Evolutionary conservation across 2,329 filamentous ascomycete species (phyloP), one percentile per base, ranked within the genome.

Genomic region (Coleophoma eucalyptorum): DNA sequence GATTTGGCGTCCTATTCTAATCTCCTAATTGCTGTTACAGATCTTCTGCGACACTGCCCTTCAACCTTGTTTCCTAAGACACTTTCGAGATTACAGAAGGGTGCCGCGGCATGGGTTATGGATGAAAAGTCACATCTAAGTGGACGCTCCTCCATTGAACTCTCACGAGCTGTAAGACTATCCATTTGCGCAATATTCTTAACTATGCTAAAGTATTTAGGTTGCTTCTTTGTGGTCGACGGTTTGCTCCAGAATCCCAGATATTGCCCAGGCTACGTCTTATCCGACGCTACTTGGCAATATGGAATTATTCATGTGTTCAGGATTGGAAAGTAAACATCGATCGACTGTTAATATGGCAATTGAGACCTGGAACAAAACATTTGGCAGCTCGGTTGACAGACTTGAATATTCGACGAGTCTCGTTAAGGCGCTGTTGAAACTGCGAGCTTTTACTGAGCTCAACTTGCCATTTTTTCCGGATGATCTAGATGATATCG

Each of bases 331-430:
- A 56, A 85, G 72, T 71, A 85, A 72, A 66, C 87, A 64, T 50
- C 55, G 77, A 62, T 41, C 77, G 60, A 78, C 72, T 59, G 88
- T 71, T 55, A 83, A 68, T 65, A 74, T 63, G 62, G 69, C 81
- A 2, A 73, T 84, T 21, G 62, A 68, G 15, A 74, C 79, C 54
- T 97, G 90, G 90, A 92, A 91, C 58, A 65, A 69, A 0, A 78
- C 84, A 0, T 90, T 90, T 61, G 83, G 83, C 18, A 70, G 78
- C 15, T 76, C 80, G 37, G 72, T 80, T 3, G 69, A 71, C 6
- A 37, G 51, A 5, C 62, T 90, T 1, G 69, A 80, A 20, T 93
- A 89, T 66, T 87, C 90, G 0, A 67, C 78, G 11, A 72, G 72
- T 31, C 72, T 96, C 5, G 82, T 83, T 58, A 67, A 74, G 2